Evolutionary conservation across 2,329 filamentous ascomycete species (phyloP).

Genomic region (Aspergillus neotritici): DNA sequence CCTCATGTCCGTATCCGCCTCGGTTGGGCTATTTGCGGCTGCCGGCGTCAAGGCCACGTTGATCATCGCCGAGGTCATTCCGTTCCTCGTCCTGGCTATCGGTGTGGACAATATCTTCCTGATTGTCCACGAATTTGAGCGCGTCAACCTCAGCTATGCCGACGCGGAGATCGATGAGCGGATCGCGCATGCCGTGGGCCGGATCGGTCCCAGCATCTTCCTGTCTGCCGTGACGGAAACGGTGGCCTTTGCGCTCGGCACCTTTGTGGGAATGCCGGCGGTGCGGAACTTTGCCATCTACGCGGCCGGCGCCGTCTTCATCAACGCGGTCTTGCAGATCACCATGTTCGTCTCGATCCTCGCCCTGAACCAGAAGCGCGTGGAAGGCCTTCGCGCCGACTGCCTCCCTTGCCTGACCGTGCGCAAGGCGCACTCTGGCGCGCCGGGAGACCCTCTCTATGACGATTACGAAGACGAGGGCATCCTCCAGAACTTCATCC

Average conservation of each 20-base stretch:
- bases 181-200: slow-evolving; percentile 79
- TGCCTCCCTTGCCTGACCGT: slow-evolving; percentile 87
- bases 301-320: slow-evolving; percentile 89
- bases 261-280: slow-evolving; percentile 94
- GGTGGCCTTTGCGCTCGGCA: slow-evolving; percentile 83
- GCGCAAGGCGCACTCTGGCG: slow-evolving; percentile 61
- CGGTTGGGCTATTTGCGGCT: slow-evolving; percentile 90
- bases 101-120: slow-evolving; percentile 99
- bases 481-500: slow-evolving; percentile 76
- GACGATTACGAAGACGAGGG: slow-evolving; percentile 75
- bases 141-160: slow-evolving; percentile 85
- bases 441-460: slow-evolving; percentile 61
- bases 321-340: slow-evolving; percentile 94
- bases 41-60: slow-evolving; percentile 87
- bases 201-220: slow-evolving; percentile 94
- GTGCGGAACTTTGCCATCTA: slow-evolving; percentile 97
- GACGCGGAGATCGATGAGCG: slow-evolving; percentile 82
- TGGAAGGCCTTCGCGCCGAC: slow-evolving; percentile 82
- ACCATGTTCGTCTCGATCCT: slow-evolving; percentile 95
- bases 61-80: slow-evolving; percentile 97
- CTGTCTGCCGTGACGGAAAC: slow-evolving; percentile 95
- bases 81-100: slow-evolving; percentile 91
- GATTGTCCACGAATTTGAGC: slow-evolving; percentile 96
- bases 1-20: slow-evolving; percentile 92
- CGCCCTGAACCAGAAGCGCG: slow-evolving; percentile 81